Evolutionary conservation across 1,284 basidiomycete species (phyloP).

Genomic region (Austroboletus novae-zelandiae): DNA sequence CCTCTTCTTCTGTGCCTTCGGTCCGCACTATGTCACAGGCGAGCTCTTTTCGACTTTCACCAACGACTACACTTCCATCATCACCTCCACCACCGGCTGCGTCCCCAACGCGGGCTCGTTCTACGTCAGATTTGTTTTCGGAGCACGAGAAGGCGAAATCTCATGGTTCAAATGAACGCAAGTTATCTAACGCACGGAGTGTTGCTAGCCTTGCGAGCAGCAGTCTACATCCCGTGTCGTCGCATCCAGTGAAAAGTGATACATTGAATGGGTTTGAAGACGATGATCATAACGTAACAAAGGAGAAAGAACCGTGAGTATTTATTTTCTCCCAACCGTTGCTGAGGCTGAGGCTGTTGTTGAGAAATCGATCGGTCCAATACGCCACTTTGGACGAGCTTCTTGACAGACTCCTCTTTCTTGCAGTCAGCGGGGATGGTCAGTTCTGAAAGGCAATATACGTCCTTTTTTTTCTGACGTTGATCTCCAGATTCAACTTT

Average conservation of each 20-base stretch:
- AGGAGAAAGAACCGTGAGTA: conserved; percentile 46
- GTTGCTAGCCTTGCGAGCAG: conserved; percentile 25
- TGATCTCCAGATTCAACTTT: conserved; percentile 60
- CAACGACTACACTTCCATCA: conserved; percentile 32
- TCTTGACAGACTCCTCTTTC: conserved; percentile 72
- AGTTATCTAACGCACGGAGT: conserved; percentile 32
- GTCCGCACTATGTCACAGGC: conserved; percentile 32
- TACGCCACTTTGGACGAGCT: conserved; percentile 74
- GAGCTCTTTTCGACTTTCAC: conserved; percentile 29
- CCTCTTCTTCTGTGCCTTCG: conserved; percentile 38
- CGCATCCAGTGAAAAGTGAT: conserved; percentile 14
- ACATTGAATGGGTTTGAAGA: conserved; percentile 21
- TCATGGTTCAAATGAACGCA: conserved; percentile 29
- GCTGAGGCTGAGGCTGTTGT: conserved; percentile 15
- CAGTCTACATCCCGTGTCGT: conserved; percentile 18
- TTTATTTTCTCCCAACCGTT: conserved; percentile 2
- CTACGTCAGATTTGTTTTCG: conserved; percentile 54
- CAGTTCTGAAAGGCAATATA: conserved; percentile 20
- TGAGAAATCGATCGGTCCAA: conserved; percentile 56
- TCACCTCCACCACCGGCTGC: conserved; percentile 35
- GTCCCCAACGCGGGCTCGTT: conserved; percentile 52
- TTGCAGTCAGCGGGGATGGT: conserved; percentile 78
- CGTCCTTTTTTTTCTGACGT: conserved; percentile 10
- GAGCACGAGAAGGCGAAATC: conserved; percentile 45
- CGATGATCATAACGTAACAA: conserved; percentile 27